Evolutionary conservation across 2,329 filamentous ascomycete species (phyloP).

Genomic region (Diaporthe helianthi): DNA sequence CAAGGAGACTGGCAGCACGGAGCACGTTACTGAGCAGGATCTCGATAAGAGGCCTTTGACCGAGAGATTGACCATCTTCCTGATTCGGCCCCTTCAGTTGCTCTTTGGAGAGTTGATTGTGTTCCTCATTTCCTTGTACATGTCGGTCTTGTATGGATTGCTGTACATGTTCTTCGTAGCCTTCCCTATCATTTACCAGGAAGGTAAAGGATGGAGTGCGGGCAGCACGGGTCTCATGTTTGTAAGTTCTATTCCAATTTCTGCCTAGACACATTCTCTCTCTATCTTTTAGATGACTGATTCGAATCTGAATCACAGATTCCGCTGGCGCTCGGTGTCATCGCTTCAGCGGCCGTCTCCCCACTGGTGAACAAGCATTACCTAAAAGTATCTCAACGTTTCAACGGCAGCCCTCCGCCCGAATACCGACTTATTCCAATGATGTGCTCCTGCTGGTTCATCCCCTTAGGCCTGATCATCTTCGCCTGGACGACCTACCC

Average conservation of each 20-base stretch:
- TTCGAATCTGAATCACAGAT: conserved; percentile 52
- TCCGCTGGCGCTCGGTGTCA: conserved; percentile 77
- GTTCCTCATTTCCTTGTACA: conserved; percentile 83
- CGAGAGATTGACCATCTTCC: conserved; percentile 75
- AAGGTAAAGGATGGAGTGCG: conserved; percentile 79
- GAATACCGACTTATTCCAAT: conserved; percentile 83
- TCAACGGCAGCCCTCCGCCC: conserved; percentile 76
- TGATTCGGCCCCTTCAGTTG: conserved; percentile 84
- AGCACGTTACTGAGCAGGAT: conserved; percentile 81
- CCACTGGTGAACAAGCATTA: conserved; percentile 85
- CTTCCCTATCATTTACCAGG: conserved; percentile 74
- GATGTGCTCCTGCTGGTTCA: conserved; percentile 79
- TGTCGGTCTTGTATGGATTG: conserved; percentile 80
- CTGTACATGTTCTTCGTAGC: conserved; percentile 82
- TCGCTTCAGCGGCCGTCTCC: conserved; percentile 70
- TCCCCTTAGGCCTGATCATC: conserved; percentile 64
- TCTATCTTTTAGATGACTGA: conserved; percentile 32
- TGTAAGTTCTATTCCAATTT: conserved; percentile 25
- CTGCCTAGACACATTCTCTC: too few species aligned
- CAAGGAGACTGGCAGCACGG: conserved; percentile 68
- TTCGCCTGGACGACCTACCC: conserved; percentile 71
- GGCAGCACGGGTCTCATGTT: conserved; percentile 85
- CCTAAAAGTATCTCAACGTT: conserved; percentile 64
- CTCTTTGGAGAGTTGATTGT: conserved; percentile 86
- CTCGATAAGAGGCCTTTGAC: conserved; percentile 73